Evolutionary conservation across 176 grass and related monocot genomes (phyloP).

Genomic region (Puya raimondii): DNA sequence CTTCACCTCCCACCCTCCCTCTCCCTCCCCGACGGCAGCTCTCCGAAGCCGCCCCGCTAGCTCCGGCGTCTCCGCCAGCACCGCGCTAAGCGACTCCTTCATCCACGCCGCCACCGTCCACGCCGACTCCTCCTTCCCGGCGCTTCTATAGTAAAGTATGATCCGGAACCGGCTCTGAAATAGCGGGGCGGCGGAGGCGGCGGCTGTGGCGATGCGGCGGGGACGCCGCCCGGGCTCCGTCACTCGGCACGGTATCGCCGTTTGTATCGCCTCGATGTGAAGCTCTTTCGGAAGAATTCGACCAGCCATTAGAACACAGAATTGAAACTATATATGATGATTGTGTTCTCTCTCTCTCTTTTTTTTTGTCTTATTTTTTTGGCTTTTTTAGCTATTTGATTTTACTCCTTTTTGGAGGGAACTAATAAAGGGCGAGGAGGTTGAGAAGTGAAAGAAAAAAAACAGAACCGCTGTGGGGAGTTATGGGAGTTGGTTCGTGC

Average conservation of each 20-base stretch:
- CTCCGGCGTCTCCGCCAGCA: slow-evolving; percentile 46
- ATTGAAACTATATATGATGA: too few relatives aligned
- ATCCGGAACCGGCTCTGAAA: slow-evolving; percentile 43
- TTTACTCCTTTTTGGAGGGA: too few relatives aligned
- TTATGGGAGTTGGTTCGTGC: too few relatives aligned
- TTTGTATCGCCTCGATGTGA: slow-evolving; percentile 59
- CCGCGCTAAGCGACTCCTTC: slow-evolving; percentile 60
- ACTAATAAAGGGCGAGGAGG: too few relatives aligned
- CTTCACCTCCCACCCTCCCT: slow-evolving; percentile 74
- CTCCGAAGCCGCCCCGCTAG: slow-evolving; percentile 58
- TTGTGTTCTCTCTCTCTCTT: too few relatives aligned
- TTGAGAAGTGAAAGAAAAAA: too few relatives aligned
- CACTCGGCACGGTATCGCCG: slow-evolving; percentile 36
- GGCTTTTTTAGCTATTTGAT: too few relatives aligned
- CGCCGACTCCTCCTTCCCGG: slow-evolving; percentile 22
- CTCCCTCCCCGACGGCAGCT: slow-evolving; percentile 9
- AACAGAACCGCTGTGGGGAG: too few relatives aligned
- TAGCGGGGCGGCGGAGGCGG: slow-evolving; percentile 10
- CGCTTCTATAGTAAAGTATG: slow-evolving; percentile 56
- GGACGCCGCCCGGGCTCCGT: slow-evolving; percentile 9
- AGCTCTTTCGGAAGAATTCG: not conserved
- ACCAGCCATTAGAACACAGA: not conserved
- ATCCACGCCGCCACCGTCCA: slow-evolving; percentile 37
- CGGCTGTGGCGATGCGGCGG: slow-evolving; percentile 30
- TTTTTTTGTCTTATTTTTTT: too few relatives aligned